Base-by-base conservation (phyloP, 2,329 filamentous ascomycete genomes). In the Aspergillus glaucus region DNA sequence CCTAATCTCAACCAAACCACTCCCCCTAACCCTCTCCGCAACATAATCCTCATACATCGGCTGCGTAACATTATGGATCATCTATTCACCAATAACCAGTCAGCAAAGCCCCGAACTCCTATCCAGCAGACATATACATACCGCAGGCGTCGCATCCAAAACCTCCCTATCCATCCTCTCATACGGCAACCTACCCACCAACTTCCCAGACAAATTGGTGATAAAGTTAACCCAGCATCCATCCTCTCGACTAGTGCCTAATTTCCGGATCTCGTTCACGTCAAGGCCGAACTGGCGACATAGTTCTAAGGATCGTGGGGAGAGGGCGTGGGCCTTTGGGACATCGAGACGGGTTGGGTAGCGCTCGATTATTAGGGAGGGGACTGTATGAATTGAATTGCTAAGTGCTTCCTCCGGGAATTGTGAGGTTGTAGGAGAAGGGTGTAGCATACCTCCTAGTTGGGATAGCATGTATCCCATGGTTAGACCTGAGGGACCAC, bases 61-160 rank as follows among this genome's bases (percentile, higher is more conserved):
- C 37, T 74, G 70, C 0, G 71, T 66, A 5, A 74, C 67, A 48
- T 73, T 74, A 41, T 72, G 69, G 21, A 74, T 70, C 70, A 73
- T 72, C 59, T 59, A 17, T n/a, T 3, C 15, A 22, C 7, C 8
- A 6, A 6, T 17, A 19, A 8, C 14, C 21, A 43, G 8, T 30
- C 4, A 30, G 26, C 26, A 30, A 12, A 1, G 4, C 5, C 6
- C n/a, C n/a, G 1, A 17, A 21, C 2, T 3, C n/a, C 7, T 17
- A 21, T 40, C 10, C 1, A 10, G 7, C 7, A 26, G 15, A 14
- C 3, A 4, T 17, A 14, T 43, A 36, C 39, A 28, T 43, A 64
- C 67, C 44, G 66, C 61, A 4, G 68, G 67, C 3, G 68, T 72
- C 32, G 63, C 54, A 12, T 68, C 55, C 24, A 72, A 52, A 3